A percentile compares a stretch with the other conserved stretches of the same genome.
Conservation (phyloP, 2,329 filamentous ascomycete genomes). For the Pseudogymnoascus sp. region DNA sequence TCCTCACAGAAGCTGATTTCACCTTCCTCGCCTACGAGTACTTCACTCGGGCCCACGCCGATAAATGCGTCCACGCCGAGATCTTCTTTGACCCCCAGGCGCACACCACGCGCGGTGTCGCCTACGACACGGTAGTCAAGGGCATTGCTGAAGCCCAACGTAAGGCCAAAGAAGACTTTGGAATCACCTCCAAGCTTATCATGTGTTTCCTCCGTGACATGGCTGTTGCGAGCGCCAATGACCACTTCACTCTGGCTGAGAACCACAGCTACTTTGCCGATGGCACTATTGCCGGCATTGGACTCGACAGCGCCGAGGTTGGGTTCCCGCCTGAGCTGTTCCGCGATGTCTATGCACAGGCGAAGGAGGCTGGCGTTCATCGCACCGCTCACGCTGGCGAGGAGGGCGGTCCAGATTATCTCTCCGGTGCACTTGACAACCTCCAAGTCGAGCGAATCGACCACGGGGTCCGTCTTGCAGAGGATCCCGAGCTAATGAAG, state of each 20-base stretch:
- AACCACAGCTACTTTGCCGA: slow-evolving; percentile 39
- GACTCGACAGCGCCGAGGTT: slow-evolving; percentile 59
- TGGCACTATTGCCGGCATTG: slow-evolving; percentile 54
- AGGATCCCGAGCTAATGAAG: slow-evolving; percentile 52
- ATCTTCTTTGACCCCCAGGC: slow-evolving; percentile 79
- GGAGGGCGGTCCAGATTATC: slow-evolving; percentile 62
- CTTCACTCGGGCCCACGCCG: slow-evolving; percentile 54
- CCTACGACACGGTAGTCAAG: slow-evolving; percentile 54
- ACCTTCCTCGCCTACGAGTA: slow-evolving; percentile 67
- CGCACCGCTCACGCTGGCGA: slow-evolving; percentile 72
- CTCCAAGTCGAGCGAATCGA: slow-evolving; percentile 63
- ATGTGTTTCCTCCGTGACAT: slow-evolving; percentile 68
- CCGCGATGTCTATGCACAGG: slow-evolving; percentile 51
- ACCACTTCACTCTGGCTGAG: slow-evolving; percentile 37
- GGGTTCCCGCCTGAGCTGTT: slow-evolving; percentile 54
- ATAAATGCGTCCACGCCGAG: slow-evolving; percentile 66
- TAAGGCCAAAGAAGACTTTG: slow-evolving; percentile 55
- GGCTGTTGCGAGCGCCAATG: slow-evolving; percentile 49
- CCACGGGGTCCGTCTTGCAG: slow-evolving; percentile 61
- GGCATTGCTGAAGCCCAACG: slow-evolving; percentile 56
- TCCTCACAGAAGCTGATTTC: slow-evolving; percentile 60
- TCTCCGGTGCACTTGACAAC: slow-evolving; percentile 54
- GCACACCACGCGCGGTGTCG: slow-evolving; percentile 56
- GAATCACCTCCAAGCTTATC: slow-evolving; percentile 58
- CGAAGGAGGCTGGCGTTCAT: slow-evolving; percentile 44